Evolutionary conservation across 2,329 filamentous ascomycete genomes (phyloP).

Genomic region (Trichoderma gracile): DNA sequence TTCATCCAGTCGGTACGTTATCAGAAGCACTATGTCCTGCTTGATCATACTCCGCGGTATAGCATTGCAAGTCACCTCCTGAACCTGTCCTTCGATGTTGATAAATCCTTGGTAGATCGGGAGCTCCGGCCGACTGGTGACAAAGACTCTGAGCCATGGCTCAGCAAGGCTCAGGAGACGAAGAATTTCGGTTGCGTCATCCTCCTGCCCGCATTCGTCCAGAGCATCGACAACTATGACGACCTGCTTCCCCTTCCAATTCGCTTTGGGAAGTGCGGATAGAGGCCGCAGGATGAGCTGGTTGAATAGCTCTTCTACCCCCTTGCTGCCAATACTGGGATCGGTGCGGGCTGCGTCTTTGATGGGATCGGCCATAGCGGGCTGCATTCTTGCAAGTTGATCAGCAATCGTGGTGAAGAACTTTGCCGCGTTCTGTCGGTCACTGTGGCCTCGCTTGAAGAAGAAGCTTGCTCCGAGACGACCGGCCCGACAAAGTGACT

Average conservation of each 20-base stretch:
- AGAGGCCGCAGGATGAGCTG: slow-evolving; percentile 4
- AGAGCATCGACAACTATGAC: slow-evolving; percentile 2
- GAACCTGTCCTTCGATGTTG: slow-evolving; percentile 27
- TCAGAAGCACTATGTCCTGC: background rate
- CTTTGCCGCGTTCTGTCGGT: background rate
- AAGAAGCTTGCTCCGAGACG: background rate
- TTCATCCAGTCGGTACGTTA: background rate
- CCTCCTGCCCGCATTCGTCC: background rate
- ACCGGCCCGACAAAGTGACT: background rate
- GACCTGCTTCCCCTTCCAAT: background rate
- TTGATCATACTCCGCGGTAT: background rate
- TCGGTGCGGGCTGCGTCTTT: background rate
- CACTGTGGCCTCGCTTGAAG: slow-evolving; percentile 11
- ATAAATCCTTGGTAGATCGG: slow-evolving; percentile 41
- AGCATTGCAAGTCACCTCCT: background rate
- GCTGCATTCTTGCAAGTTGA: background rate
- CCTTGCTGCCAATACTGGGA: background rate
- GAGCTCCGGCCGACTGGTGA: slow-evolving; percentile 47
- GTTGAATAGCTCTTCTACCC: background rate
- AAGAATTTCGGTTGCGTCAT: background rate
- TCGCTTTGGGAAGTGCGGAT: background rate
- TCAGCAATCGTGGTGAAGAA: slow-evolving; percentile 7
- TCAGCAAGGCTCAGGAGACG: background rate
- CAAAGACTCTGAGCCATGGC: slow-evolving; percentile 37
- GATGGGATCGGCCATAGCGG: background rate